phyloP scores from a whole-genome alignment of 202 grass and related monocot genomes.

The Setaria viridis region DNA sequence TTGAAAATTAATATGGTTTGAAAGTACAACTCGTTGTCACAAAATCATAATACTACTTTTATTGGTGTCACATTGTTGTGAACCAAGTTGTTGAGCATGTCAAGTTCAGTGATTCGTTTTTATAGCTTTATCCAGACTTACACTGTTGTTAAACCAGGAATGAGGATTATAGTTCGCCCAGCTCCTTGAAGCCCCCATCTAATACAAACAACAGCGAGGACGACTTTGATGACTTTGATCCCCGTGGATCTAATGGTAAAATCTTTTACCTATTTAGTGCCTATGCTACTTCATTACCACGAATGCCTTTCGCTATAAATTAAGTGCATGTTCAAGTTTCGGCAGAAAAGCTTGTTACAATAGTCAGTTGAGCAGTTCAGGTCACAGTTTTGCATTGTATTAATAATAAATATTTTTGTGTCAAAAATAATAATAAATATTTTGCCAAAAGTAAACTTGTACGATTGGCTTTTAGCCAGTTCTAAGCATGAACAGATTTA shows the following conservation, averaged over 20 bases:
- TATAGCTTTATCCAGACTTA: conserved; percentile 16
- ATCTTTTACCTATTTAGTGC: conserved; percentile 19
- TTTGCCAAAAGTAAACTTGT: conserved; percentile 18
- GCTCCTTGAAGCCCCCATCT: conserved; percentile 57
- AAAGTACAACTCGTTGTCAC: conserved; percentile 20
- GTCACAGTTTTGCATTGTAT: conserved; percentile 7
- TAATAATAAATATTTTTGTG: not conserved
- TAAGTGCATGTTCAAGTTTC: conserved; percentile 28
- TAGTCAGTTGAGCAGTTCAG: not conserved
- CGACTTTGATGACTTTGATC: conserved; percentile 95
- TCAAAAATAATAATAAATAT: not conserved
- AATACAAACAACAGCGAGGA: conserved; percentile 54
- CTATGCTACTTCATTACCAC: conserved; percentile 25
- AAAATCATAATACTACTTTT: conserved; percentile 28
- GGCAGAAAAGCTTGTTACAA: not conserved
- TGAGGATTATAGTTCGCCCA: conserved; percentile 29
- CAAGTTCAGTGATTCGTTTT: conserved; percentile 27
- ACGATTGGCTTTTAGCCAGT: conserved; percentile 22
- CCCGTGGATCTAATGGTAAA: conserved; percentile 86
- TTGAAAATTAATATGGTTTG: conserved; percentile 34
- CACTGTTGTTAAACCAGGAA: not conserved
- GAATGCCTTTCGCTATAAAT: conserved; percentile 18
- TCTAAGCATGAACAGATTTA: conserved; percentile 24
- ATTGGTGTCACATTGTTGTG: conserved; percentile 22
- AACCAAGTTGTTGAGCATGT: conserved; percentile 13